Conservation (phyloP, 208 protist genomes). For the Acanthamoeba sp. region DNA sequence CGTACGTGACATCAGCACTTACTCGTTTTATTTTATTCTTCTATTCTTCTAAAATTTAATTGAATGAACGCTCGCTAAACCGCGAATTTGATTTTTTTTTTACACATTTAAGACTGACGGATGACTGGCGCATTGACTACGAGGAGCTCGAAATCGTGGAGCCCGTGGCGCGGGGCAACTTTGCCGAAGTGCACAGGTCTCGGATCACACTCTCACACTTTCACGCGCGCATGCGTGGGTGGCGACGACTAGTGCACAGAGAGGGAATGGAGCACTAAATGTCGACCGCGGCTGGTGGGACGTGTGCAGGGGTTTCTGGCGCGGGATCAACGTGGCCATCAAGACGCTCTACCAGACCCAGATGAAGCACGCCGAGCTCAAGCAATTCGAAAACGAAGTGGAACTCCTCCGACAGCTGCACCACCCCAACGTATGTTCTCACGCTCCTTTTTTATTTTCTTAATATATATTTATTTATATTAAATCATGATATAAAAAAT, state of each 20-base stretch:
- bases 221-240: background rate
- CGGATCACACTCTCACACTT: background rate
- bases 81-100: no score
- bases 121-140: conserved; percentile 46
- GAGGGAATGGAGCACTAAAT: background rate
- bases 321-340: conserved; percentile 45
- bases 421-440: background rate
- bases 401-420: conserved; percentile 26
- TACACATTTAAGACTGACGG: background rate
- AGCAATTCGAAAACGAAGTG: background rate
- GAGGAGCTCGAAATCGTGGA: conserved; percentile 7
- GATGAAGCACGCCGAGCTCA: conserved; percentile 25
- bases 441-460: background rate
- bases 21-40: background rate
- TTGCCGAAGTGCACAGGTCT: conserved; percentile 24
- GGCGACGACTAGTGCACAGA: no score
- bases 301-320: background rate
- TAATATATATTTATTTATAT: background rate
- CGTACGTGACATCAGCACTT: background rate
- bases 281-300: no score
- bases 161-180: conserved; percentile 3
- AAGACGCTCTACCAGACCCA: conserved; percentile 46
- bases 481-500: no score
- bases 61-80: no score
- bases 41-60: no score